Conservation (phyloP, 2,329 filamentous ascomycete genomes). For the Leptographium wingfieldii region DNA sequence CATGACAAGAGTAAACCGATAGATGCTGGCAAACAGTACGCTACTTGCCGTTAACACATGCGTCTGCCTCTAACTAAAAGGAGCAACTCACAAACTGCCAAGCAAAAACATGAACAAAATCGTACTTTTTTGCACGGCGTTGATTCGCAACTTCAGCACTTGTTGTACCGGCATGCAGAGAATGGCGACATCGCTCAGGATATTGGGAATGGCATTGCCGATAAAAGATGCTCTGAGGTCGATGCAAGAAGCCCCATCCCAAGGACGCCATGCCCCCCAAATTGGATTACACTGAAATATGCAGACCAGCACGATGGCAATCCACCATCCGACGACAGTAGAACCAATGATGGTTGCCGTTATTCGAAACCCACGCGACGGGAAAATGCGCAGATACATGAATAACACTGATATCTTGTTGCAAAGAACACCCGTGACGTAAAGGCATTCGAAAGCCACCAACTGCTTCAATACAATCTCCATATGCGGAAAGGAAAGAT, state of each 20-base stretch:
- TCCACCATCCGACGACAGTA: conserved; percentile 12
- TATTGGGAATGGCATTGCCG: conserved; percentile 30
- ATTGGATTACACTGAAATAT: conserved; percentile 29
- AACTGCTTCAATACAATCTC: conserved; percentile 8
- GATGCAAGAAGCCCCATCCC: conserved; percentile 25
- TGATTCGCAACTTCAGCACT: conserved; percentile 13
- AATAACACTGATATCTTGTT: conserved; percentile 9
- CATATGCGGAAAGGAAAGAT: not conserved
- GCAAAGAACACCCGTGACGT: conserved; percentile 2
- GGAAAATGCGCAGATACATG: conserved; percentile 17
- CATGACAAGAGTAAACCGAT: conserved; percentile 20
- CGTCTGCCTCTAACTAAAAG: not conserved
- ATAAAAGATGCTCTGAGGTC: conserved; percentile 26
- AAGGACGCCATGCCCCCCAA: conserved; percentile 21
- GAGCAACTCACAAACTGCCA: conserved; percentile 22
- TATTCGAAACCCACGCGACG: conserved; percentile 13
- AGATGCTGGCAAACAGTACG: conserved; percentile 16
- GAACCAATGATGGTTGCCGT: conserved; percentile 8
- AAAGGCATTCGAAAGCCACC: conserved; percentile 9
- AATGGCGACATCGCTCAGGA: conserved; percentile 25
- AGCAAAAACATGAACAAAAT: conserved; percentile 19
- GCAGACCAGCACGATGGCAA: conserved; percentile 12
- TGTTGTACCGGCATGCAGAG: conserved; percentile 14
- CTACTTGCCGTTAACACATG: conserved; percentile 5
- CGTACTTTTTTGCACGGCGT: conserved; percentile 12